These are phyloP conservation scores for Citrus reticulata DNA, from an alignment of 345 rosid genomes.

Conservation along the genomic window DNA sequence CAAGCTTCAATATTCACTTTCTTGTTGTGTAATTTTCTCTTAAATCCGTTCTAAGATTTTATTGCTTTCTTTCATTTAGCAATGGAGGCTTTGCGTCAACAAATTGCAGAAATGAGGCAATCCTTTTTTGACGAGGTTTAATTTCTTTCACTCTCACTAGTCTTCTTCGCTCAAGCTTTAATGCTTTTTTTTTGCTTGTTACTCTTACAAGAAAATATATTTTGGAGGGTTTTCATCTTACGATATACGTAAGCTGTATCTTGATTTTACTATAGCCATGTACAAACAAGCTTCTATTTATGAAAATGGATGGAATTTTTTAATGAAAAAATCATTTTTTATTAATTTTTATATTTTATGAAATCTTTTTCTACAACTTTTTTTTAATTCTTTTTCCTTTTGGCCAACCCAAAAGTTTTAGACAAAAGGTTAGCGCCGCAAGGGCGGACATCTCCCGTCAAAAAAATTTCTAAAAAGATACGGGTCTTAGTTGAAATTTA, in stretches of 20 bases:
- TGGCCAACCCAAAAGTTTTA: too few species aligned
- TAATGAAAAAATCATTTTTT: too few species aligned
- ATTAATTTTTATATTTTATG: too few species aligned
- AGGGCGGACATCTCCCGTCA: too few species aligned
- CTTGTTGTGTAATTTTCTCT: neutral
- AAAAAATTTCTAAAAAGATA: too few species aligned
- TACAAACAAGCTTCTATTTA: neutral
- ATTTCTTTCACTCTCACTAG: neutral
- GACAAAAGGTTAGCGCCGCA: too few species aligned
- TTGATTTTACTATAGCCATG: too few species aligned
- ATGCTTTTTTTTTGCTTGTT: neutral
- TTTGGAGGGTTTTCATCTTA: neutral
- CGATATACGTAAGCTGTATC: neutral
- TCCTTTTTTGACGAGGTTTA: conserved; percentile 31
- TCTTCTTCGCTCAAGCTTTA: neutral
- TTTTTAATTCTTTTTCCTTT: too few species aligned
- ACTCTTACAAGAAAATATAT: neutral
- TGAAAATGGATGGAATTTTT: neutral
- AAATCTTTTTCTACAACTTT: too few species aligned
- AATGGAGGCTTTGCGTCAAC: conserved; percentile 7
- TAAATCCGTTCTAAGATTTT: neutral
- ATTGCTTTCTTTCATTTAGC: neutral
- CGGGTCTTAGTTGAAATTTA: too few species aligned
- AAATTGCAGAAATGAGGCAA: conserved; percentile 2
- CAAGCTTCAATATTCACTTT: neutral